These are phyloP conservation scores for Trichosporon coremiiforme DNA, from an alignment of 1,284 basidiomycete species.

Conservation along the genomic window DNA sequence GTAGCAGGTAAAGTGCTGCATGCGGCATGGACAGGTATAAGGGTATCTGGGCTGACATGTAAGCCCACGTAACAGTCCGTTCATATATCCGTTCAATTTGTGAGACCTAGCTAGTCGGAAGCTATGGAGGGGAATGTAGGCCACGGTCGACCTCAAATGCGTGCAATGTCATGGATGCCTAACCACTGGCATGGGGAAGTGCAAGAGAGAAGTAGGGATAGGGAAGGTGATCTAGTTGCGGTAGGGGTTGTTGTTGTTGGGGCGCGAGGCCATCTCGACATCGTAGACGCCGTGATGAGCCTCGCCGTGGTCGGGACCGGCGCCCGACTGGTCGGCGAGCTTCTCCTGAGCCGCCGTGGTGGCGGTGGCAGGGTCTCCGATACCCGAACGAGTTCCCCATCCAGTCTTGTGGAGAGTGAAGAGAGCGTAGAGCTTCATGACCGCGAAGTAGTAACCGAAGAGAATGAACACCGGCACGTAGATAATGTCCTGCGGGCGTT, in stretches of 20 bases:
- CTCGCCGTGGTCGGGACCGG: conserved; percentile 32
- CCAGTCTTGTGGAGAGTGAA: conserved; percentile 84
- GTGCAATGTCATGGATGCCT: conserved; percentile 16
- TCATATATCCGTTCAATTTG: conserved; percentile 26
- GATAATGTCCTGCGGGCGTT: conserved; percentile 78
- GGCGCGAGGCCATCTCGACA: conserved; percentile 41
- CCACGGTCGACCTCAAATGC: conserved; percentile 19
- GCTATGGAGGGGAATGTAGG: conserved; percentile 17
- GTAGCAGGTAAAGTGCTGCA: neutral
- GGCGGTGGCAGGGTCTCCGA: conserved; percentile 66
- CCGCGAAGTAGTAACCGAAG: conserved; percentile 74
- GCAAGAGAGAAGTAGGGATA: neutral
- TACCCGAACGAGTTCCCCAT: conserved; percentile 88
- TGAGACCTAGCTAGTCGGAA: conserved; percentile 22
- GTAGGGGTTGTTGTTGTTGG: conserved; percentile 19
- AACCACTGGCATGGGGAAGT: conserved; percentile 7
- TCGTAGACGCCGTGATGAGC: conserved; percentile 40
- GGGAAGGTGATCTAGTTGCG: neutral
- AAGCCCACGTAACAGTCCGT: conserved; percentile 23
- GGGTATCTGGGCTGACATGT: neutral
- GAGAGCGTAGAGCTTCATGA: conserved; percentile 84
- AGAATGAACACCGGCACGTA: conserved; percentile 88
- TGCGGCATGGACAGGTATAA: neutral
- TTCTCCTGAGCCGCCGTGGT: conserved; percentile 47
- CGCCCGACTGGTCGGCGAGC: conserved; percentile 26